These are phyloP conservation scores for Gleditsia sinensis DNA, from an alignment of 306 rosid species.

Conservation along the genomic window DNA sequence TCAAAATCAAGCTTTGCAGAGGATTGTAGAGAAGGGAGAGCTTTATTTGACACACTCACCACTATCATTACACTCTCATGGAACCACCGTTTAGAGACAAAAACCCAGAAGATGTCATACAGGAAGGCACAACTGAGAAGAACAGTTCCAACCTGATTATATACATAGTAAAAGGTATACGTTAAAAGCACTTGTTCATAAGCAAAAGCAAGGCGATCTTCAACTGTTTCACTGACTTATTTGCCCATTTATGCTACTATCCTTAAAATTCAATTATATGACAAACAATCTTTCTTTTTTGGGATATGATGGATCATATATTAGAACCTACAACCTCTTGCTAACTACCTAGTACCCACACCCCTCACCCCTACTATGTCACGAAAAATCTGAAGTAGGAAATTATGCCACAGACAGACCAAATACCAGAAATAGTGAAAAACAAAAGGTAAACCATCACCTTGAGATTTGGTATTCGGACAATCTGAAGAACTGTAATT, in stretches of 20 bases:
- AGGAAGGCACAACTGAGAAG: constrained; percentile 96
- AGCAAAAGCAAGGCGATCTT: constrained; percentile 18
- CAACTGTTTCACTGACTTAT: constrained; percentile 3
- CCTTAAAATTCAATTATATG: constrained; percentile 8
- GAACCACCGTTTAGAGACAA: constrained; percentile 95
- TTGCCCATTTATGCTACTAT: not conserved
- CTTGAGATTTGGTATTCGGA: constrained; percentile 97
- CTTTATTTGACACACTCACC: constrained; percentile 56
- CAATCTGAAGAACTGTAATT: constrained; percentile 97
- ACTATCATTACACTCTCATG: constrained; percentile 99
- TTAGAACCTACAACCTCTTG: too few relatives aligned
- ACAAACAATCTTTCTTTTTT: too few relatives aligned
- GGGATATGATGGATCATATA: too few relatives aligned
- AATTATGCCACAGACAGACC: not conserved
- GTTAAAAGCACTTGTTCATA: constrained; percentile 2
- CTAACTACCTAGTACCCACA: too few relatives aligned
- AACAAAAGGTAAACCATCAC: constrained; percentile 45
- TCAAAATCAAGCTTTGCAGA: constrained; percentile 26
- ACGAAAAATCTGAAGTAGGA: constrained; percentile 23
- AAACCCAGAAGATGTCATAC: constrained; percentile 98
- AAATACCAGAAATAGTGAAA: constrained; percentile 1
- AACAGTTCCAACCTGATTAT: constrained; percentile 91
- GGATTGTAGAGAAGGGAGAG: constrained; percentile 13
- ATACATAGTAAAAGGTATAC: constrained; percentile 1
- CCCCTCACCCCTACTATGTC: too few relatives aligned